Evolutionary conservation across 2,329 filamentous ascomycete species (phyloP), one percentile per base, ranked within the genome.

Genomic region (Ilyonectria sp.): DNA sequence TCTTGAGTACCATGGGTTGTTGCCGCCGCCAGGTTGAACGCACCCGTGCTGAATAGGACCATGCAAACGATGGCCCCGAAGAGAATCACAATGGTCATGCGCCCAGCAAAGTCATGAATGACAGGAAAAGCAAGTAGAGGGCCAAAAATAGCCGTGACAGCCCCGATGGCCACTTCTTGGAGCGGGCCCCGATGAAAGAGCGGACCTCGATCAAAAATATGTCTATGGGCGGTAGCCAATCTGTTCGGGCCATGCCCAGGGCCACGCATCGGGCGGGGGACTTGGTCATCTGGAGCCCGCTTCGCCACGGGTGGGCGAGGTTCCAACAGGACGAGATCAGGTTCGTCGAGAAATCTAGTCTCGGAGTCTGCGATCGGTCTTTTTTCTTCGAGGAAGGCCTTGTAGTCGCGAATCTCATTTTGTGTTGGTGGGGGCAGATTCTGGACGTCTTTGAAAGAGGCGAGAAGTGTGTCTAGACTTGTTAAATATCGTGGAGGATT

Each of bases 121-220:
- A 90, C 82, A 6, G 84, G 78, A 73, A 92, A 92, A 0, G 87
- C 84, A 9, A 91, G 73, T 1, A 91, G 81, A 0, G 90, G 90
- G 0, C 89, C 79, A 6, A 91, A 78, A 2, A 92, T 81, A 0
- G 75, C 76, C 15, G 73, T 62, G 31, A 75, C 69, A 23, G 74
- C 69, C 23, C 71, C 76, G 9, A 77, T 49, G 5, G 59, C 67
- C 13, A 71, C 29, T 40, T 37, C 60, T 44, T 21, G 63, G 17
- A 60, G 50, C 23, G 52, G 56, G 10, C 54, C 63, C 8, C 47
- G 46, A 11, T 60, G 57, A 4, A 61, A 52, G 10, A 33, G 31
- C 8, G 31, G 8, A 11, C 31, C 31, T 33, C 31, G 31, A 26
- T 26, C 26, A 26, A 26, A 26, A 26, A 55, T n/a, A 6, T 21